Base-by-base conservation (phyloP, 306 rosid genomes). In the Vicia sativa region DNA sequence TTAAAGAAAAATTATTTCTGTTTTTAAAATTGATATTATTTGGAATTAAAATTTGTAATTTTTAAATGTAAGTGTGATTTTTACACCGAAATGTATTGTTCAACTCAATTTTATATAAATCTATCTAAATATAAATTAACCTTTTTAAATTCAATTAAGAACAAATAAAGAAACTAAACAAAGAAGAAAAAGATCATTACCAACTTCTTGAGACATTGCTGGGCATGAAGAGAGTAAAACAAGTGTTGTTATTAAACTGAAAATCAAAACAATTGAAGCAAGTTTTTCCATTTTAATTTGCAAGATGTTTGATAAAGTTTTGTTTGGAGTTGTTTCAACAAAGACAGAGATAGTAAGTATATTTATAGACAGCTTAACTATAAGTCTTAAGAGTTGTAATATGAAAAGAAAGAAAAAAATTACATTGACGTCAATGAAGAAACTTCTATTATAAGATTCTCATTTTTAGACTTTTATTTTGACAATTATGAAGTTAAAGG, bases 201-300 rank as follows among this genome's bases (percentile, higher is more conserved):
- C 95, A 58, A 80, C 90, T 83, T 82, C 93, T 5, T 57, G 39
- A 63, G 84, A 73, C 70, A 63, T 28, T 67, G 71, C 65, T 5
- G 71, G 84, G 66, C 23, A 10, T 19, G 81, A 12, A 19, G 81
- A 72, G 4, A 69, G 42, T 65, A 72, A 67, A 66, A 71, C 48
- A 50, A 81, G 58, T 64, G 76, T 48, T 13, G 66, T 6, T 54
- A 83, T 73, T 45, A 72, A 81, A 55, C 67, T 4, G 75, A 53
- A 79, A 63, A 70, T 58, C 56, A 79, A 68, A 37, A 73, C 28
- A 23, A 41, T 43, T 7, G 41, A 53, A 2, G 55, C 28, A 21
- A 71, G 25, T 48, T 82, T 77, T 74, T 62, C 79, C 87, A 83
- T 73, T 60, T 31, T 23, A 3, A 18, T 77, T 49, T 71, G 71